phyloP scores from a whole-genome alignment of 257 asterid genomes.

The Scutellaria barbata region DNA sequence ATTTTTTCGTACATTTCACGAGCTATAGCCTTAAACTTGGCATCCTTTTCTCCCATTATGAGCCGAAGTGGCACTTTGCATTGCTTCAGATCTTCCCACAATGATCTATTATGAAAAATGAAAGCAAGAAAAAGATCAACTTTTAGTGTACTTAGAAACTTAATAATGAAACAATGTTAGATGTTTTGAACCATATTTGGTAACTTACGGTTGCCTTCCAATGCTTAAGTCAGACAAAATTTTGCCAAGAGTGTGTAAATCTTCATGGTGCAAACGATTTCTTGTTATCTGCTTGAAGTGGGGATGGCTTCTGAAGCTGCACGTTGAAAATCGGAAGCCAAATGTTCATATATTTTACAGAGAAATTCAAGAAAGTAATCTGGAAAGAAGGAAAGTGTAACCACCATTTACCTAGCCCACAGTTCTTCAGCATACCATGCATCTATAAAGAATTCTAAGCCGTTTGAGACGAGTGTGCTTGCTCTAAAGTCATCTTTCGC shows the following conservation, averaged over 20 bases:
- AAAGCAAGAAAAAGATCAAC: conserved; percentile 3
- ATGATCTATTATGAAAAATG: conserved; percentile 47
- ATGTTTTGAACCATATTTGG: not conserved
- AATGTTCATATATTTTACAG: conserved; percentile 12
- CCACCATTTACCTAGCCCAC: conserved; percentile 72
- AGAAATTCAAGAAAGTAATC: not conserved
- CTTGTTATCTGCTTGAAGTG: conserved; percentile 54
- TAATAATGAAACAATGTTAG: not conserved
- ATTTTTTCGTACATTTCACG: conserved; percentile 53
- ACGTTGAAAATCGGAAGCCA: conserved; percentile 19
- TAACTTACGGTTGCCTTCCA: conserved; percentile 92
- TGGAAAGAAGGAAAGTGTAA: not conserved
- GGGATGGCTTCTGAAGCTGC: conserved; percentile 89
- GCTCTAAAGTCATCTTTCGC: conserved; percentile 91
- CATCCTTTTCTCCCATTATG: conserved; percentile 81
- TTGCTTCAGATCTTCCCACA: conserved; percentile 88
- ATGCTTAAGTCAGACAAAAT: conserved; percentile 71
- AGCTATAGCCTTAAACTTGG: conserved; percentile 75
- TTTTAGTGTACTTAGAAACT: not conserved
- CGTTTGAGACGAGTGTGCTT: conserved; percentile 64
- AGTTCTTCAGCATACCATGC: conserved; percentile 84
- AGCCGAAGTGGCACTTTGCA: conserved; percentile 70
- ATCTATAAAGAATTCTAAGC: conserved; percentile 67
- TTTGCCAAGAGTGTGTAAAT: conserved; percentile 71
- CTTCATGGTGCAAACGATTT: conserved; percentile 69